phyloP scores from a whole-genome alignment of 495 filamentous ascomycete species.

The Aspergillus nidulans region DNA sequence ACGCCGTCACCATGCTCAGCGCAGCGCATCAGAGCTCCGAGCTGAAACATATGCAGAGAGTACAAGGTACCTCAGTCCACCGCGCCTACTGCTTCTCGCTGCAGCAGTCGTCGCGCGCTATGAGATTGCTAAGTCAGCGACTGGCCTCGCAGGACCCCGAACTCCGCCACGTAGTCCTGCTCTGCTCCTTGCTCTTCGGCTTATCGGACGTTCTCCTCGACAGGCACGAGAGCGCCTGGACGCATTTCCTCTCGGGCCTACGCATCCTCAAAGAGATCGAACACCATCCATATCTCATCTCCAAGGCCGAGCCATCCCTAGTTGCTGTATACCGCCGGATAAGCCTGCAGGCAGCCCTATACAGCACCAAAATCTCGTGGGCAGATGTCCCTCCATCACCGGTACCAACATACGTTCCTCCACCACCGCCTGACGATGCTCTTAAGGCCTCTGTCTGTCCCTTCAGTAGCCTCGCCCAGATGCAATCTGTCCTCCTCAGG shows the following conservation, averaged over 20 bases:
- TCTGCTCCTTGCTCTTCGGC: neutral
- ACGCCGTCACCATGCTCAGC: slow-evolving; percentile 6
- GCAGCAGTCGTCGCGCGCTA: neutral
- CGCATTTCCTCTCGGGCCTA: neutral
- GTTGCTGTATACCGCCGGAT: neutral
- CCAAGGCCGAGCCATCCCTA: neutral
- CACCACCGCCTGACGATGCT: neutral
- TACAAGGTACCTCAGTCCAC: neutral
- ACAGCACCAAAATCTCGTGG: neutral
- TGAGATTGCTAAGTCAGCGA: neutral
- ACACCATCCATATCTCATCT: neutral
- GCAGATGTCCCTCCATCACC: neutral
- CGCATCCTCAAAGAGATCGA: neutral
- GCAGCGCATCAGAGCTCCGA: neutral
- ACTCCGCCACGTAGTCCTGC: neutral
- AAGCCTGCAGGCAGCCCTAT: neutral
- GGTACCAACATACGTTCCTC: neutral
- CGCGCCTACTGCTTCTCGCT: neutral
- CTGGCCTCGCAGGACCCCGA: neutral
- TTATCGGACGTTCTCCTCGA: neutral
- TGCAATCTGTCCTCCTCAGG: neutral
- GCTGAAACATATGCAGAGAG: neutral
- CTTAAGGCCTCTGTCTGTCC: neutral
- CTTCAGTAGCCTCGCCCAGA: neutral
- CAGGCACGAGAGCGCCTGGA: neutral